Conservation (phyloP, 208 protist species). For the Wallacemonas sp. region DNA sequence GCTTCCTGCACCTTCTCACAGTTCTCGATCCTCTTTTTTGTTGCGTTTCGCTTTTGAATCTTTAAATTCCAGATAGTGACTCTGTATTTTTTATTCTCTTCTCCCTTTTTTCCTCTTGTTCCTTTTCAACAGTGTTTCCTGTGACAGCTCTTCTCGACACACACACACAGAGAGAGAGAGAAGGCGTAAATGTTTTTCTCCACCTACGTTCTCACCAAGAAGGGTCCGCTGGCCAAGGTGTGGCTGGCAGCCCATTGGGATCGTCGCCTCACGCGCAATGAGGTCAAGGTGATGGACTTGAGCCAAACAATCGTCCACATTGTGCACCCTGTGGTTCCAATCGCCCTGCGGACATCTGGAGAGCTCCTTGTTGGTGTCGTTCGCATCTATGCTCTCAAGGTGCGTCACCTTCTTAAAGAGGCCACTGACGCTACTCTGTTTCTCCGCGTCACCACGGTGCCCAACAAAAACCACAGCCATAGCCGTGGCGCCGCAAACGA, state of each 20-base stretch:
- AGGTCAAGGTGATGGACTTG: constrained; percentile 92
- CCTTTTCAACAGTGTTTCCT: neutral
- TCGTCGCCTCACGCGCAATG: constrained; percentile 91
- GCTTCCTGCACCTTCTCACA: too few relatives aligned
- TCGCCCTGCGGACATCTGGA: constrained; percentile 95
- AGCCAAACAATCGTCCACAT: constrained; percentile 92
- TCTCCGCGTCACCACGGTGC: constrained; percentile 57
- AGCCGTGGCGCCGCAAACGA: constrained; percentile 17
- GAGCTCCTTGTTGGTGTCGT: constrained; percentile 97
- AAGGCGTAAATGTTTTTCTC: constrained; percentile 98
- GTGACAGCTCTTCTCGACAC: neutral
- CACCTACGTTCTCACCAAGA: constrained; percentile 95
- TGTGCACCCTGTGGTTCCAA: constrained; percentile 92
- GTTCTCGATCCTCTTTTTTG: too few relatives aligned
- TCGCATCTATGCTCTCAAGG: constrained; percentile 96
- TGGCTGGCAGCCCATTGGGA: constrained; percentile 98
- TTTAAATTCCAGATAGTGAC: too few relatives aligned
- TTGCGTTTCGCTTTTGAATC: too few relatives aligned
- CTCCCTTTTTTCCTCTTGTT: neutral
- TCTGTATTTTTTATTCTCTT: constrained; percentile 1
- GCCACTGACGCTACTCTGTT: constrained; percentile 80
- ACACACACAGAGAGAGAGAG: neutral
- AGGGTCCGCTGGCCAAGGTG: constrained; percentile 95
- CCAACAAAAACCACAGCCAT: constrained; percentile 20
- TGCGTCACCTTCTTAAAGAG: constrained; percentile 87